Evolutionary conservation across 2,329 filamentous ascomycete species (phyloP).

Genomic region (Meredithiella fracta): DNA sequence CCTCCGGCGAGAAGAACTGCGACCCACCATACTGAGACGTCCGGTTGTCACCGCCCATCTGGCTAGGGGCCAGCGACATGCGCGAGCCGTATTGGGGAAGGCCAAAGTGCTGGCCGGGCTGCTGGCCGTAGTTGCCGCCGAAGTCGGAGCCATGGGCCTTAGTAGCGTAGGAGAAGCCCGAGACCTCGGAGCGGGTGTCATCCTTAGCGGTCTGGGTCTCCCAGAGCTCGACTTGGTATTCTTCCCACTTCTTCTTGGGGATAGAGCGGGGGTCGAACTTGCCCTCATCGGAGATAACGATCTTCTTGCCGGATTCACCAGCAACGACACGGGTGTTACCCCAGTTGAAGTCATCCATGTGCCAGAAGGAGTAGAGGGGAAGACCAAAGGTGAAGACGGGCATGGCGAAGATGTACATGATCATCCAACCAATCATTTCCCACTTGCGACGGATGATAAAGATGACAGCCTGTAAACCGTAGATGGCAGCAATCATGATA

Average conservation of each 20-base stretch:
- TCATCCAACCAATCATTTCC: constrained; percentile 99
- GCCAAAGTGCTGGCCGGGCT: constrained; percentile 25
- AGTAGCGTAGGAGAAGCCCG: constrained; percentile 88
- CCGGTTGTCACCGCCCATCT: constrained; percentile 38
- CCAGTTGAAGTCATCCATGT: constrained; percentile 97
- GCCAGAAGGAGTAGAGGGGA: constrained; percentile 97
- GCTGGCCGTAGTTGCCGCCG: constrained; percentile 36
- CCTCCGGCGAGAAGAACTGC: constrained; percentile 44
- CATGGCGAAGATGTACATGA: constrained; percentile 92
- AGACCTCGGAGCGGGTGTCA: constrained; percentile 71
- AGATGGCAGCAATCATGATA: constrained; percentile 75
- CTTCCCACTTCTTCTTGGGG: constrained; percentile 97
- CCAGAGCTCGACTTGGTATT: constrained; percentile 96
- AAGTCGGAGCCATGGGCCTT: constrained; percentile 67
- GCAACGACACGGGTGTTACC: constrained; percentile 96
- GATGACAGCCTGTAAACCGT: constrained; percentile 88
- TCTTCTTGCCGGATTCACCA: constrained; percentile 39
- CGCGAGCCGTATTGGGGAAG: constrained; percentile 36
- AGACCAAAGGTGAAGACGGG: constrained; percentile 85
- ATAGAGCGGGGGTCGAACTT: constrained; percentile 45
- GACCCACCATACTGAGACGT: constrained; percentile 45
- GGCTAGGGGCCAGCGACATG: constrained; percentile 65
- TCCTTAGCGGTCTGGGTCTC: constrained; percentile 74
- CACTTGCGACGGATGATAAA: constrained; percentile 95
- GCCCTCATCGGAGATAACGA: no score